Conservation (phyloP, 2,329 filamentous ascomycete species). For the Cercospora sp. region DNA sequence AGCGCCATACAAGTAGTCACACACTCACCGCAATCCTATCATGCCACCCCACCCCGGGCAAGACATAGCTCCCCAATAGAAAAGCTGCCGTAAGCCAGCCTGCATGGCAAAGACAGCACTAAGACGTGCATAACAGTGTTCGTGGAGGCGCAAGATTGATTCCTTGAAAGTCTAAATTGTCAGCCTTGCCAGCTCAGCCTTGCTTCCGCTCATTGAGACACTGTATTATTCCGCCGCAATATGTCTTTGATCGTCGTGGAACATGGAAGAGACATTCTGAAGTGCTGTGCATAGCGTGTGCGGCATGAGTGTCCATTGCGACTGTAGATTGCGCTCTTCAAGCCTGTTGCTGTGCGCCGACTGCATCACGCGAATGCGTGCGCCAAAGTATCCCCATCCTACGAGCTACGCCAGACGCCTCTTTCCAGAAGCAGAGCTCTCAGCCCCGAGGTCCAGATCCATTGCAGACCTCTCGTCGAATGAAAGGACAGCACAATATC, state of each 20-base stretch:
- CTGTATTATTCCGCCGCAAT: neutral
- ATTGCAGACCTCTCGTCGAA: neutral
- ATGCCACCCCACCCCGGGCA: neutral
- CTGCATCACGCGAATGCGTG: neutral
- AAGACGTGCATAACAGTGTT: slow-evolving; percentile 13
- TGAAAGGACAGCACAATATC: neutral
- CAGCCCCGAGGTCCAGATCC: neutral
- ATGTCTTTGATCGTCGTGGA: neutral
- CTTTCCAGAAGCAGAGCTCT: slow-evolving; percentile 1
- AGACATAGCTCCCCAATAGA: neutral
- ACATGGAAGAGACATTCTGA: neutral
- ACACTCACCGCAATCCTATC: neutral
- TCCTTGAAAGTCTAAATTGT: slow-evolving; percentile 2
- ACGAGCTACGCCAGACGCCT: neutral
- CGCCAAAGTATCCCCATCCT: neutral
- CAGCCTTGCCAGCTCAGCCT: slow-evolving; percentile 2
- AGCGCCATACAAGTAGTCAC: neutral
- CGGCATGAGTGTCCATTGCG: neutral
- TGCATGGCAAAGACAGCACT: slow-evolving; percentile 13
- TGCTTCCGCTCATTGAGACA: neutral
- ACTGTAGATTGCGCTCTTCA: neutral
- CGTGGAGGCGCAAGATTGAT: slow-evolving; percentile 16
- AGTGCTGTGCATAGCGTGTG: neutral
- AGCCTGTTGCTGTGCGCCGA: neutral
- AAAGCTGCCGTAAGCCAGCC: neutral